These are phyloP conservation scores for Dioszegia hungarica DNA, from an alignment of 768 basidiomycete genomes.

Conservation along the genomic window DNA sequence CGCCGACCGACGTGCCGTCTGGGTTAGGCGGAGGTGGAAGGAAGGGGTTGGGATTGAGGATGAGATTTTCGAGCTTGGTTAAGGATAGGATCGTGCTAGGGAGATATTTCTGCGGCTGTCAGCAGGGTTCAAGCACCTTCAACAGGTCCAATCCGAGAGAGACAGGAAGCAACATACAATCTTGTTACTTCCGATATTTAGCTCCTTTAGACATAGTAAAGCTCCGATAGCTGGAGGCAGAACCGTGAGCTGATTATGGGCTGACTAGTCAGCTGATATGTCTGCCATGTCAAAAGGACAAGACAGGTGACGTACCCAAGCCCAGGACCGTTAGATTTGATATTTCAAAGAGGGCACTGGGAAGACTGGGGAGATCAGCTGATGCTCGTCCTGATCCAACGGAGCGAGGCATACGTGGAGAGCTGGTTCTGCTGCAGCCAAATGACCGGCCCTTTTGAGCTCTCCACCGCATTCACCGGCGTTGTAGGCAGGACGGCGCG, in stretches of 20 bases:
- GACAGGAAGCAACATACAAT: constrained; percentile 28
- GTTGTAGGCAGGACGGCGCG: neutral
- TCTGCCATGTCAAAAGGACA: neutral
- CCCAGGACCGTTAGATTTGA: constrained; percentile 36
- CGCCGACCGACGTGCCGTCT: neutral
- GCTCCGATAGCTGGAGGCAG: constrained; percentile 44
- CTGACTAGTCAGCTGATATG: constrained; percentile 13
- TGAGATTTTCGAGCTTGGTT: constrained; percentile 17
- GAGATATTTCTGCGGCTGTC: constrained; percentile 25
- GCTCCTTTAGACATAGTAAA: constrained; percentile 35
- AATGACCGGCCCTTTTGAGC: neutral
- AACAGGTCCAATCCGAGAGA: too few species aligned
- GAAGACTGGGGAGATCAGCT: constrained; percentile 25
- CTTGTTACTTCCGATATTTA: constrained; percentile 44
- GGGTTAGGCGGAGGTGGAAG: constrained; percentile 2
- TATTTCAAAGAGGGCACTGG: constrained; percentile 43
- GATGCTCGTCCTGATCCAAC: neutral
- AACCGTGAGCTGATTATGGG: constrained; percentile 31
- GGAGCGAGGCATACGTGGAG: constrained; percentile 8
- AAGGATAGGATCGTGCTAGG: constrained; percentile 43
- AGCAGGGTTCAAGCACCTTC: neutral
- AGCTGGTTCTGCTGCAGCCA: constrained; percentile 15
- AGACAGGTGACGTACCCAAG: constrained; percentile 30
- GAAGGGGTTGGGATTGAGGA: constrained; percentile 26
- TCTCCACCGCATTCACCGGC: neutral